Evolutionary conservation across 768 basidiomycete species (phyloP), one percentile per base, ranked within the genome.

Genomic region (Rhodotorula diobovata): DNA sequence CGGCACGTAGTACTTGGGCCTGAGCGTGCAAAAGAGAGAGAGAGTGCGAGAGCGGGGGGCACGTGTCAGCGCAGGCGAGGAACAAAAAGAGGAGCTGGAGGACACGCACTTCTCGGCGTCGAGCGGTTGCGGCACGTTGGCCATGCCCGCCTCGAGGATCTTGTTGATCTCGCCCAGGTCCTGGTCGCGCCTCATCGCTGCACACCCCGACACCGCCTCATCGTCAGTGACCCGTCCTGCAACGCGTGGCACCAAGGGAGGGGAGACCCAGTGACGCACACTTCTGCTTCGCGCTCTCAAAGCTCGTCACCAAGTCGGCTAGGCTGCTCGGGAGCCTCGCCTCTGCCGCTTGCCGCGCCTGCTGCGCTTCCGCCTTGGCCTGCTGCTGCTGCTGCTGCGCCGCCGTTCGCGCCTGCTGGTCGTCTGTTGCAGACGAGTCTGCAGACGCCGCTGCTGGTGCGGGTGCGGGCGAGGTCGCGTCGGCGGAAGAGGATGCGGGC

Each of bases 1-100:
- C 23, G 96, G 95, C 35, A 93, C 88, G 79, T 98, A 98, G 81
- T 98, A 97, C 78, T 94, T 91, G 34, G 96, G 93, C 83, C 94
- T 97, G 76, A n/a, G 41, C 0, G 58, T 2, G 58, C 2, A 48
- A 46, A 23, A 8, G 34, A 14, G 34, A 34, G 55, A 35, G 68
- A 34, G 18, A 61, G 61, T 71, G 3, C 53, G 46, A 60, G 25
- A 5, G 43, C 63, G 21, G 20, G n/a, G 57, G 23, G 46, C 46
- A n/a, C n/a, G n/a, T n/a, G n/a, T n/a, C n/a, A n/a, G 46, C 3
- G 7, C 41, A 43, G 41, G 41, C 8, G 48, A 11, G 25, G 23
- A 8, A 25, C 8, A 23, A 23, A 4, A 28, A 23, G 23, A 12
- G 25, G 7, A 28, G 25, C 25, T 28, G 23, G 11, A 25, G 48